Evolutionary conservation across 2,329 filamentous ascomycete species (phyloP), one percentile per base, ranked within the genome.

Genomic region (Xylariales sp.): DNA sequence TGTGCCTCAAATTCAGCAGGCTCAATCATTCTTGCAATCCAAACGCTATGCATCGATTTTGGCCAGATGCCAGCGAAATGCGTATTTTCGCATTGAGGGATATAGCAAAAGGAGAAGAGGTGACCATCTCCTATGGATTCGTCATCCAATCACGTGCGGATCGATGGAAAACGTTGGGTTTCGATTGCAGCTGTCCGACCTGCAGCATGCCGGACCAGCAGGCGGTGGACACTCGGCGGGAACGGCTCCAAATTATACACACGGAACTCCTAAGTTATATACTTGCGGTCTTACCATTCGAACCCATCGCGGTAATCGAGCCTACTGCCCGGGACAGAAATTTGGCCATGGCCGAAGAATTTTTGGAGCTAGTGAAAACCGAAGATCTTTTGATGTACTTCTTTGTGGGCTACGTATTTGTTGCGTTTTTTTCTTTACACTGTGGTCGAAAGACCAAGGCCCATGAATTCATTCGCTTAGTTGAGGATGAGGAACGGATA

Each of bases 11-110:
- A 16, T 43, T 32, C 34, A 52, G 46, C 48, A 32, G 36, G 23
- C 0, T 60, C 14, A 52, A 60, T 43, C 46, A 60, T 52, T 52
- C 57, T 43, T 60, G 57, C 34, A 32, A 23, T 10, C 46, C 57
- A 10, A 60, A 60, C 36, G 10, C 46, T 3, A 23, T 23, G 23
- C 23, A 23, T 23, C 23, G 23, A 23, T 23, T 23, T 23, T 23
- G 23, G 23, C 23, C 23, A 23, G 23, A 23, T 23, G 2, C 23
- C 23, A 23, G 23, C 23, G 23, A 23, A 23, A 23, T 23, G 23
- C 23, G 23, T 23, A 23, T 23, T 23, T 23, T 23, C 23, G 23
- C 56, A 6, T 16, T 43, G 7, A 52, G 0, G 7, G 36, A 52
- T 30, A 6, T 60, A 32, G 1, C n/a, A 4, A 0, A 32, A 43